A percentile compares a stretch with the other conserved stretches of the same genome.
Conservation (phyloP, 305 asterid species). For the Rubia occidens region DNA sequence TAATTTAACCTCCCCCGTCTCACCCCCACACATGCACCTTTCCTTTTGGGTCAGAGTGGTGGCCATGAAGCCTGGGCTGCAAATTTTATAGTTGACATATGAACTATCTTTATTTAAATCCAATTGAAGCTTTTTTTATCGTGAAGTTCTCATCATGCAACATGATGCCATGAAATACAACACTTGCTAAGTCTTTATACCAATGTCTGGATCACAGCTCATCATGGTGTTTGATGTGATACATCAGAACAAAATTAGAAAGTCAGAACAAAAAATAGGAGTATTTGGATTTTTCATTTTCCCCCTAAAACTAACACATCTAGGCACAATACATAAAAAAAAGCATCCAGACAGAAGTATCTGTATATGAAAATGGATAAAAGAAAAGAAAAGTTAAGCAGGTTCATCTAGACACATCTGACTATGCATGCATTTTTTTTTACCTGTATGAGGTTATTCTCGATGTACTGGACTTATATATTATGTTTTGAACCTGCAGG, state of each 20-base stretch:
- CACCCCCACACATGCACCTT: not conserved
- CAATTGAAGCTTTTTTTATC: not conserved
- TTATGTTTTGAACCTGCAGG: conserved; percentile 39
- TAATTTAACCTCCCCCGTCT: not conserved
- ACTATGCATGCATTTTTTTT: not conserved
- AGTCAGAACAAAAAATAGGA: too few relatives aligned
- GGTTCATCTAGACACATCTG: too few relatives aligned
- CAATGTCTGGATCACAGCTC: not conserved
- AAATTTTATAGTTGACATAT: not conserved
- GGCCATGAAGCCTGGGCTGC: not conserved
- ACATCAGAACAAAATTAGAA: too few relatives aligned
- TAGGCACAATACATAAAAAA: too few relatives aligned
- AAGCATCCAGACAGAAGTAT: too few relatives aligned
- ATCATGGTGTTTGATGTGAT: not conserved
- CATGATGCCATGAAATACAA: too few relatives aligned
- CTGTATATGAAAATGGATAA: too few relatives aligned
- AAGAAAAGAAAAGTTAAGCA: too few relatives aligned
- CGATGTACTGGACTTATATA: not conserved
- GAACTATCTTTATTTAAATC: not conserved
- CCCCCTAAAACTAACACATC: too few relatives aligned
- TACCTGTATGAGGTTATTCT: not conserved
- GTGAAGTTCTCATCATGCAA: not conserved
- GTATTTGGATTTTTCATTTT: too few relatives aligned
- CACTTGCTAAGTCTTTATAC: not conserved
- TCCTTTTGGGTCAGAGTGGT: not conserved